Base-by-base conservation (phyloP, 805 yeast genomes). In the Yarrowia sp. region DNA sequence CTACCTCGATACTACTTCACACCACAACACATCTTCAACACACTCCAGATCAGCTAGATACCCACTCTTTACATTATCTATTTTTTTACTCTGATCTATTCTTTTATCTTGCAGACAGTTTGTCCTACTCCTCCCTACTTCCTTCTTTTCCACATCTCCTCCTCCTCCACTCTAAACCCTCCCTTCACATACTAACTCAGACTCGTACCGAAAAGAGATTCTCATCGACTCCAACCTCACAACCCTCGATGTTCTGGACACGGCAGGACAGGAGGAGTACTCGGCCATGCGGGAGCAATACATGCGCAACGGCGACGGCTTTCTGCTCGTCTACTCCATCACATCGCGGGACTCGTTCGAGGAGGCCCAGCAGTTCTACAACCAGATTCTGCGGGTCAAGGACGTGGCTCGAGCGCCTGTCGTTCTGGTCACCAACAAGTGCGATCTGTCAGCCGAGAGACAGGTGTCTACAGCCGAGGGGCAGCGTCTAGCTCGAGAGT, bases 251-350 rank as follows among this genome's bases (percentile, higher is more conserved):
- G 92, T 95, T 44, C 83, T 95, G 72, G 99, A 95, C 76, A 95
- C 99, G 21, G 99, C 99, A 1, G 99, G 99, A 44, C 98, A 92
- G 80, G 98, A 93, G 76, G 98, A 92, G 77, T 92, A 92, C 76
- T 85, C 91, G 64, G 96, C 97, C 19, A 86, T 88, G 91, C 80
- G 92, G 71, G 98, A 93, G 74, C 95, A 91, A 75, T 92, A 92
- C 76, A 92, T 92, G 96, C 84, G 96, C 67, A 90, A 96, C 1
- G 98, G 98, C 48, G 97, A 92, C 76, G 98, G 98, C 16, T 92
- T 92, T 71, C 78, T 92, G 65, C 79, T 92, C 61, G 98, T 92
- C 14, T 92, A 92, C 74, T 84, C 92, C 22, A 89, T 92, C 68
- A 90, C 91, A 62, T 89, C 92, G 67, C 81, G 89, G 67, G 85